Evolutionary conservation across 345 rosid species (phyloP).

Genomic region (Rhodamnia argentea): DNA sequence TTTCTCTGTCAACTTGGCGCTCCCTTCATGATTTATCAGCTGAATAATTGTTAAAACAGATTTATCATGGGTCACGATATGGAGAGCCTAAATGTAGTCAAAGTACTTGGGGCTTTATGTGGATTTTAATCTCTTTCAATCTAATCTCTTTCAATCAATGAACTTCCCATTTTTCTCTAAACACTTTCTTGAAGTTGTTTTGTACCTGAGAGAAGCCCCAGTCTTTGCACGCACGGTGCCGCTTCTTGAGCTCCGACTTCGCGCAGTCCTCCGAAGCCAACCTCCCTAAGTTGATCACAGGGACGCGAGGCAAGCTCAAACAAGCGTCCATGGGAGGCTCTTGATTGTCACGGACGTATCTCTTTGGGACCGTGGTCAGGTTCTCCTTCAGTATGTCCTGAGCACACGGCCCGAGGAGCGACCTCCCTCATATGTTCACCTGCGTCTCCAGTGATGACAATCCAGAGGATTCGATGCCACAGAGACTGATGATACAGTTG

Average conservation of each 20-base stretch:
- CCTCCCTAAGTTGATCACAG: neutral
- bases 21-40: slow-evolving; percentile 3
- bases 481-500: no score
- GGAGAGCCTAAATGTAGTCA: neutral
- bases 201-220: slow-evolving; percentile 13
- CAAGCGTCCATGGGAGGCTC: neutral
- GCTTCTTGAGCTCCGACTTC: neutral
- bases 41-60: neutral
- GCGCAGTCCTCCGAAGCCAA: neutral
- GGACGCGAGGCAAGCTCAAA: neutral
- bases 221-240: slow-evolving; percentile 2
- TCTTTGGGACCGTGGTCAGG: no score
- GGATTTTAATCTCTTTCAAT: no score
- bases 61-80: no score
- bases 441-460: neutral
- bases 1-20: neutral
- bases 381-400: slow-evolving; percentile 2
- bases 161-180: neutral
- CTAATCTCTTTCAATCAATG: neutral
- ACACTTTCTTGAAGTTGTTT: no score
- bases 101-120: neutral
- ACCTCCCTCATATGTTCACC: neutral
- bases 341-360: no score
- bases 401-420: neutral
- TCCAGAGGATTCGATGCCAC: no score